Conservation (phyloP, 2,329 filamentous ascomycete species). For the Arthrobotrys entomopaga region DNA sequence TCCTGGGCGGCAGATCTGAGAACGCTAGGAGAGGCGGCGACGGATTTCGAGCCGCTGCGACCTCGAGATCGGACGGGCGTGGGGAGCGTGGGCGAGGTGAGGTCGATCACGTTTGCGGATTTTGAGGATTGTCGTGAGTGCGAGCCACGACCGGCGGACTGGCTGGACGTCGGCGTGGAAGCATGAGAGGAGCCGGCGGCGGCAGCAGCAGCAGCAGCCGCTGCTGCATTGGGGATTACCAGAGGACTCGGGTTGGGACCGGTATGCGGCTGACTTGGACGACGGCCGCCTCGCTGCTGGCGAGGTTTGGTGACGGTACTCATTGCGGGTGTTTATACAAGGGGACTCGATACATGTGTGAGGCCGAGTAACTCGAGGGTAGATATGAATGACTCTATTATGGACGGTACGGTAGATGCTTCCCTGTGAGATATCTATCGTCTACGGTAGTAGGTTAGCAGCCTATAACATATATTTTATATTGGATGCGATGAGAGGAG, state of each 20-base stretch:
- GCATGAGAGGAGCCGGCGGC: constrained; percentile 27
- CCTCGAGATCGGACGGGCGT: constrained; percentile 33
- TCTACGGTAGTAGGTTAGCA: too few relatives aligned
- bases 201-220: not conserved
- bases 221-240: constrained; percentile 30
- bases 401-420: too few relatives aligned
- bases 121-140: constrained; percentile 49
- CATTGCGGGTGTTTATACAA: constrained; percentile 19
- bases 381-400: too few relatives aligned
- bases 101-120: constrained; percentile 48
- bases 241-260: constrained; percentile 44
- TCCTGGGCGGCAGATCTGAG: constrained; percentile 45
- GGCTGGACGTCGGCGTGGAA: constrained; percentile 44
- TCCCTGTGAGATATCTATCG: too few relatives aligned
- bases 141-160: constrained; percentile 25
- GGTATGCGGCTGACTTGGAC: constrained; percentile 44
- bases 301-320: constrained; percentile 51
- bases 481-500: too few relatives aligned
- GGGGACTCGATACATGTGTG: constrained; percentile 3
- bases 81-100: constrained; percentile 46
- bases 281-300: constrained; percentile 44
- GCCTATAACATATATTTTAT: too few relatives aligned
- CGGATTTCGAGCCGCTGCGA: constrained; percentile 42
- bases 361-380: not conserved
- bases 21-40: constrained; percentile 40